Evolutionary conservation across 2,329 filamentous ascomycete species (phyloP).

Genomic region (Pestalotiopsis sp.): DNA sequence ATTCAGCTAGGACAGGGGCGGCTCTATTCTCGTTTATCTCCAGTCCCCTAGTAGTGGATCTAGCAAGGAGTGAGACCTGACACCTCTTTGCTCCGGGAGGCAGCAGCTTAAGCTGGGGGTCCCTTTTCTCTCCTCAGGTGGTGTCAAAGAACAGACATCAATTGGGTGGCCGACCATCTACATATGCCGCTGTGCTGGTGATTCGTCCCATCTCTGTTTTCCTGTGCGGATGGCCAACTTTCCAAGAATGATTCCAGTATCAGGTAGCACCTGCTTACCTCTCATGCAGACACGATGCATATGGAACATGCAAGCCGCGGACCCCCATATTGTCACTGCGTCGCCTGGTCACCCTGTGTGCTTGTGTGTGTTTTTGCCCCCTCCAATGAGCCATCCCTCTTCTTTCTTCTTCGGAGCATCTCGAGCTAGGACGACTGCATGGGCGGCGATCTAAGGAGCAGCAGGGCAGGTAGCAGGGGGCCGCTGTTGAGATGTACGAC

Average conservation of each 20-base stretch:
- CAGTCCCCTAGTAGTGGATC: slow-evolving; percentile 6
- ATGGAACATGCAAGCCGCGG: background rate
- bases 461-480: background rate
- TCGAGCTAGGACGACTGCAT: background rate
- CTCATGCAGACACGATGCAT: background rate
- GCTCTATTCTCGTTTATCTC: slow-evolving; percentile 9
- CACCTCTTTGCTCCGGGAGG: background rate
- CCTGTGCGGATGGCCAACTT: background rate
- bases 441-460: background rate
- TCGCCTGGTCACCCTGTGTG: background rate
- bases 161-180: background rate
- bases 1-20: slow-evolving; percentile 5
- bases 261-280: background rate
- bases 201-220: background rate
- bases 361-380: background rate
- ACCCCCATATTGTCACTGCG: background rate
- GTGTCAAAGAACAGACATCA: background rate
- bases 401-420: background rate
- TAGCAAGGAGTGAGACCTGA: slow-evolving; percentile 3
- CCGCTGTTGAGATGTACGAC: background rate
- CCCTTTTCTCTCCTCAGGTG: background rate
- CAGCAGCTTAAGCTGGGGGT: background rate
- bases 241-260: background rate
- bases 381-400: background rate
- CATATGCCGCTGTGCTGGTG: background rate